phyloP scores from a whole-genome alignment of 2,329 filamentous ascomycete species.

The Aspergillus pseudonomiae region DNA sequence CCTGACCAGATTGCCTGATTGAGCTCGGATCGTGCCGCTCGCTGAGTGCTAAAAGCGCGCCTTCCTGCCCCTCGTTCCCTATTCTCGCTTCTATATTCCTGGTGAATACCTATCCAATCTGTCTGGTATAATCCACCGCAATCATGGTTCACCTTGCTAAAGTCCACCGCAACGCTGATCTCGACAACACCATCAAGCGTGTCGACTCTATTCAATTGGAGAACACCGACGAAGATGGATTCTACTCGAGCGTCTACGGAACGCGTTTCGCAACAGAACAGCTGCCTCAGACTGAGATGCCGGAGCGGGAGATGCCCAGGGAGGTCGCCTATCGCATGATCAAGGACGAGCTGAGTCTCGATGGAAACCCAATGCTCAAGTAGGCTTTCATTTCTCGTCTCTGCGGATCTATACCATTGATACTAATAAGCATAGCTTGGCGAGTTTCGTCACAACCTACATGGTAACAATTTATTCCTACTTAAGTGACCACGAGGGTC shows the following conservation, averaged over 20 bases:
- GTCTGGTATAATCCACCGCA: background rate
- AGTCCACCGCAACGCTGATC: constrained; percentile 41
- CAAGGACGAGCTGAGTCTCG: constrained; percentile 88
- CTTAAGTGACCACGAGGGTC: background rate
- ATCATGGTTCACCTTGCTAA: constrained; percentile 47
- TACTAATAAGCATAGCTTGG: constrained; percentile 61
- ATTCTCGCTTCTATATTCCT: background rate
- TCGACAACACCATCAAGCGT: constrained; percentile 40
- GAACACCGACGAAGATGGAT: constrained; percentile 47
- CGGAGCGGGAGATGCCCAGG: constrained; percentile 84
- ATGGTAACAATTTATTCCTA: constrained; percentile 63
- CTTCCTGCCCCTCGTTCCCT: background rate
- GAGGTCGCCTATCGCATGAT: constrained; percentile 97
- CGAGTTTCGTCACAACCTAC: constrained; percentile 93
- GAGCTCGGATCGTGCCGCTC: constrained; percentile 1
- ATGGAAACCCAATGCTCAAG: constrained; percentile 83
- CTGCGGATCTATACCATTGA: constrained; percentile 1
- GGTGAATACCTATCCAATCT: background rate
- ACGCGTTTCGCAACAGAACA: constrained; percentile 80
- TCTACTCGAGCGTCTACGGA: constrained; percentile 83
- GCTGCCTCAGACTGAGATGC: constrained; percentile 82
- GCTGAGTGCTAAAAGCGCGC: constrained; percentile 3
- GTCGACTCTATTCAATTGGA: constrained; percentile 53
- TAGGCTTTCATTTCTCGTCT: constrained; percentile 24
- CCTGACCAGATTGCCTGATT: background rate